phyloP scores from a whole-genome alignment of 1,284 basidiomycete genomes.

The Papiliotrema fonsecae region DNA sequence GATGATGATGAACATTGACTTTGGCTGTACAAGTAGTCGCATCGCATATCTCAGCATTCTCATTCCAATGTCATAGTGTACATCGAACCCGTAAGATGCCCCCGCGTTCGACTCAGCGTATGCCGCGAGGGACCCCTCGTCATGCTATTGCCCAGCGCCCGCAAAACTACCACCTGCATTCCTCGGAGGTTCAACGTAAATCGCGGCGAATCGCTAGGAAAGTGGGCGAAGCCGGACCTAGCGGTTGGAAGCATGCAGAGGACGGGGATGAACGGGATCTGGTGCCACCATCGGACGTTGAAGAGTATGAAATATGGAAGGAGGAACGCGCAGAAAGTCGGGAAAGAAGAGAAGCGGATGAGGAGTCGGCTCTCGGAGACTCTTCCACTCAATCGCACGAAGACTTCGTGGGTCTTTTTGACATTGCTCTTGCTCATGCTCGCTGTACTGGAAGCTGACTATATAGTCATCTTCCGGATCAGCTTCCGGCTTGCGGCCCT shows the following conservation, averaged over 20 bases:
- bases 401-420: too few relatives aligned
- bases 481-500: too few relatives aligned
- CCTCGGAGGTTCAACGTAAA: background rate
- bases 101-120: background rate
- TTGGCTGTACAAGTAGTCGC: too few relatives aligned
- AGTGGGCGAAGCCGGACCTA: conserved; percentile 1
- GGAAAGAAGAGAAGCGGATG: background rate
- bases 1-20: too few relatives aligned
- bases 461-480: too few relatives aligned
- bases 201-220: conserved; percentile 4
- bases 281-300: conserved; percentile 39
- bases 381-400: too few relatives aligned
- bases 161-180: background rate
- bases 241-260: conserved; percentile 2
- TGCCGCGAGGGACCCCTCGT: background rate
- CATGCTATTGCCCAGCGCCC: background rate
- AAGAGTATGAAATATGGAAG: conserved; percentile 40
- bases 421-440: too few relatives aligned
- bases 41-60: too few relatives aligned
- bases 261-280: conserved; percentile 20
- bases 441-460: too few relatives aligned
- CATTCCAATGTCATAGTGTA: background rate
- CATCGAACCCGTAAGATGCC: background rate
- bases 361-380: background rate
- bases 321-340: conserved; percentile 8